Base-by-base conservation (phyloP, 2,329 filamentous ascomycete genomes). In the Cladorrhinum sp. region DNA sequence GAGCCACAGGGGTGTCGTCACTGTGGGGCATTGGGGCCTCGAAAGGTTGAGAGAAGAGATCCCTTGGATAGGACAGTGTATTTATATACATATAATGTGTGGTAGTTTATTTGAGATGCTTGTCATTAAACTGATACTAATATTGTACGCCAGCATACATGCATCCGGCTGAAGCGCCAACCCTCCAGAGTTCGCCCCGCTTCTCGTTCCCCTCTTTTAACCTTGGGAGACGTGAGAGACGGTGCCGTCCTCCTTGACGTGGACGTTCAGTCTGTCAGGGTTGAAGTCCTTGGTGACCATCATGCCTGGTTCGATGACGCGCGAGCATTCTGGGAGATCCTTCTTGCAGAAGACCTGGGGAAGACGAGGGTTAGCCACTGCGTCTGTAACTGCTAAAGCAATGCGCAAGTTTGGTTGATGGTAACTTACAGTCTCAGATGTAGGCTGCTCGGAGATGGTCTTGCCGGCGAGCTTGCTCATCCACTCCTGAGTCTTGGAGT, bases 401-500 rank as follows among this genome's bases (percentile, higher is more conserved):
- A n/a, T n/a, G n/a, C n/a, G n/a, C n/a, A n/a, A n/a, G n/a, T n/a
- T n/a, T n/a, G n/a, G n/a, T n/a, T n/a, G n/a, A n/a, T n/a, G n/a
- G n/a, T n/a, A n/a, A 68, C 79, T 58, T 73, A 87, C 86, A 8
- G 79, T 83, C 71, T 83, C 82, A 65, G 75, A 81, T 58, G 78
- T 78, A 18, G 73, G 71, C 16, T 74, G 69, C 0, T 85, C 84
- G 10, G 79, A 79, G 12, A 87, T 73, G 53, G 79, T 87, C 82
- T 88, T 88, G 70, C 86, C 86, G 51, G 85, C 80, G 3, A 88
- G 77, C 77, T 86, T 86, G 73, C 80, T 81, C 66, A 75, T 76
- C 86, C 86, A 88, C 68, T 85, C 78, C 62, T 84, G 76, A 36
- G 79, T 83, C 73, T 79, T 78, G 71, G 75, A 70, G 67, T 72